Percentiles rank a stretch among this genome's conserved stretches.
Conservation (phyloP, 2,329 filamentous ascomycete species). For the Fusarium setosum region DNA sequence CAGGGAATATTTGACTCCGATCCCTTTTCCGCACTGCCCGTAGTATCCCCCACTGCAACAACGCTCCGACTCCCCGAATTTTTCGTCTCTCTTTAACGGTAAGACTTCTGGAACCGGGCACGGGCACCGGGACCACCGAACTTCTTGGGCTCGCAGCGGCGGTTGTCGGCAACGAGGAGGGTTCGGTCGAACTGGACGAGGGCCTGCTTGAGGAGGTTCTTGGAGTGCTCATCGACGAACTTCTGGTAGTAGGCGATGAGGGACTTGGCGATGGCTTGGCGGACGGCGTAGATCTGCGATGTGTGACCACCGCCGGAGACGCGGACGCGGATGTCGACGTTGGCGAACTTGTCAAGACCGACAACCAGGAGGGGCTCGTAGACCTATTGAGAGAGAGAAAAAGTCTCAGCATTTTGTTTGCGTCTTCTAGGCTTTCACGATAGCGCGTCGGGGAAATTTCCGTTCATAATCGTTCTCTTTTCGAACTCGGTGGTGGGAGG, state of each 20-base stretch:
- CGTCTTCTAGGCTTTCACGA: background rate
- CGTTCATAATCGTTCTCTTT: slow-evolving; percentile 11
- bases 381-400: slow-evolving; percentile 66
- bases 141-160: slow-evolving; percentile 99
- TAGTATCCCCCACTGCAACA: slow-evolving; percentile 39
- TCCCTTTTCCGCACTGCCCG: slow-evolving; percentile 48
- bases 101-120: slow-evolving; percentile 98
- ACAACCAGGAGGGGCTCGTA: slow-evolving; percentile 99
- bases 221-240: slow-evolving; percentile 99
- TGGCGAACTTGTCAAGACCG: slow-evolving; percentile 95
- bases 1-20: slow-evolving; percentile 53
- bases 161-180: slow-evolving; percentile 98
- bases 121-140: slow-evolving; percentile 93
- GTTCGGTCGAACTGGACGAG: slow-evolving; percentile 96
- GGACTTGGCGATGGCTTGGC: slow-evolving; percentile 95
- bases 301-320: slow-evolving; percentile 98
- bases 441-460: background rate
- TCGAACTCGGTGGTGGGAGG: slow-evolving; percentile 15
- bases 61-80: slow-evolving; percentile 31
- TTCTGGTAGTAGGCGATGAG: slow-evolving; percentile 94
- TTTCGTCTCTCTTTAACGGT: slow-evolving; percentile 78
- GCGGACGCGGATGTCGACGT: slow-evolving; percentile 97
- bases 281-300: slow-evolving; percentile 97
- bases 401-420: slow-evolving; percentile 38
- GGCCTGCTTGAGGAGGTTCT: slow-evolving; percentile 99